Percentiles rank a stretch among this genome's conserved stretches.
Evolutionary conservation across 2,329 filamentous ascomycete genomes (phyloP).

Genomic region (Mariannaea elegans): DNA sequence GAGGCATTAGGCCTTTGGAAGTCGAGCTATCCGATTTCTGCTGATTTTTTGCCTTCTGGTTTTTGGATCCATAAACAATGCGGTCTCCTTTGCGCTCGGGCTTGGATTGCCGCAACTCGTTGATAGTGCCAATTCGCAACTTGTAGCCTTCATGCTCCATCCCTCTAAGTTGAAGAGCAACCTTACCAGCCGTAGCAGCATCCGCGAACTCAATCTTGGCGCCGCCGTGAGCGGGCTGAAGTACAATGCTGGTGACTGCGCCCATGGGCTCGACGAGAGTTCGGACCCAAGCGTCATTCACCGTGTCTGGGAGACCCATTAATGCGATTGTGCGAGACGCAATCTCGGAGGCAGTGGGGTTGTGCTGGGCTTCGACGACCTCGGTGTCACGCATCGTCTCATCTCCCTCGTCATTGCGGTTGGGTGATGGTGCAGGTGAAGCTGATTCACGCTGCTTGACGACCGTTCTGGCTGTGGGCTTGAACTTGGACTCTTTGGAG

Average conservation of each 20-base stretch:
- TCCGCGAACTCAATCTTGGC: slow-evolving; percentile 86
- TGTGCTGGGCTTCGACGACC: slow-evolving; percentile 19
- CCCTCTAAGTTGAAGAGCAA: slow-evolving; percentile 67
- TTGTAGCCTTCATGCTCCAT: slow-evolving; percentile 62
- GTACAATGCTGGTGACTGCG: slow-evolving; percentile 75
- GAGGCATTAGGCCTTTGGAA: slow-evolving; percentile 52
- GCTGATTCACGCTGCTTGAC: slow-evolving; percentile 44
- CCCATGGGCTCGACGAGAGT: slow-evolving; percentile 77
- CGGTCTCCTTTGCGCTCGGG: slow-evolving; percentile 48
- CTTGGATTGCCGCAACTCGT: slow-evolving; percentile 63
- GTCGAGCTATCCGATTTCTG: neutral
- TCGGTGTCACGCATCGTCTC: slow-evolving; percentile 47
- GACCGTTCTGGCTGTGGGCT: slow-evolving; percentile 59
- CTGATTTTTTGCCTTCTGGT: slow-evolving; percentile 38
- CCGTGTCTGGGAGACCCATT: slow-evolving; percentile 88
- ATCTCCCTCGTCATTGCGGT: slow-evolving; percentile 49
- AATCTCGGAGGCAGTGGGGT: slow-evolving; percentile 59
- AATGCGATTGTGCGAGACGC: slow-evolving; percentile 79
- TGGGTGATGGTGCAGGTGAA: slow-evolving; percentile 48
- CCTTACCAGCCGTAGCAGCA: slow-evolving; percentile 75
- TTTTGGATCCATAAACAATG: slow-evolving; percentile 42
- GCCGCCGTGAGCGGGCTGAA: slow-evolving; percentile 84
- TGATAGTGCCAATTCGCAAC: slow-evolving; percentile 62
- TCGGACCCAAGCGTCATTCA: slow-evolving; percentile 86
- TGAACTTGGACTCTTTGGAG: slow-evolving; percentile 65